Conservation (phyloP, 768 basidiomycete species). For the Cystofilobasidium macerans region DNA sequence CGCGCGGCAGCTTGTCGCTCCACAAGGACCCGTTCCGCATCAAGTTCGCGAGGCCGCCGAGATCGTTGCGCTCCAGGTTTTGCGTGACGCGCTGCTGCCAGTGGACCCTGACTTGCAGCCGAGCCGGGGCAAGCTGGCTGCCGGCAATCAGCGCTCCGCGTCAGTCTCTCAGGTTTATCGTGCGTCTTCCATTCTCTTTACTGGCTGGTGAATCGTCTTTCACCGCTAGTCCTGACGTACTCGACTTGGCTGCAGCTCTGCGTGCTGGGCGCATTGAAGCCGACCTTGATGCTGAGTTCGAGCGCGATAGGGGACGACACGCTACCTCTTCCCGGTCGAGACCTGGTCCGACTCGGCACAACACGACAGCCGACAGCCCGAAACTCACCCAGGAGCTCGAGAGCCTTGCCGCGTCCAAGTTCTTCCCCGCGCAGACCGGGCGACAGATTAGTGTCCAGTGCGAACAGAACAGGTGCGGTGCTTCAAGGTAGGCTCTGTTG, state of each 20-base stretch:
- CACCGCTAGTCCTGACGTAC: not conserved
- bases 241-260: not conserved
- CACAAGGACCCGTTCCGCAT: slow-evolving; percentile 34
- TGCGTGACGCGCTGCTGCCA: slow-evolving; percentile 69
- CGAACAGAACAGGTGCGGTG: slow-evolving; percentile 53
- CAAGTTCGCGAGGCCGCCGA: slow-evolving; percentile 57
- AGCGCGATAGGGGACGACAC: slow-evolving; percentile 20
- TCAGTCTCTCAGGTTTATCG: slow-evolving; percentile 23
- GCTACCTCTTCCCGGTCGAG: too few relatives aligned
- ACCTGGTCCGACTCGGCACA: slow-evolving; percentile 25
- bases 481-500: not conserved
- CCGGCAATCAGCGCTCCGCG: slow-evolving; percentile 25
- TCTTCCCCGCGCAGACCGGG: slow-evolving; percentile 61
- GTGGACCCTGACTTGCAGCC: slow-evolving; percentile 29
- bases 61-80: slow-evolving; percentile 63
- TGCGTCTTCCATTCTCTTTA: not conserved
- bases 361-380: slow-evolving; percentile 43
- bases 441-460: slow-evolving; percentile 73
- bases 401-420: slow-evolving; percentile 53
- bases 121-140: not conserved
- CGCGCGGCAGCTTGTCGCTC: slow-evolving; percentile 34
- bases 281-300: slow-evolving; percentile 20
- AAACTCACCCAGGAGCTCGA: slow-evolving; percentile 46
- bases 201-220: not conserved
- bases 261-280: slow-evolving; percentile 19